Evolutionary conservation across 306 rosid species (phyloP).

Genomic region (Glycine soja): DNA sequence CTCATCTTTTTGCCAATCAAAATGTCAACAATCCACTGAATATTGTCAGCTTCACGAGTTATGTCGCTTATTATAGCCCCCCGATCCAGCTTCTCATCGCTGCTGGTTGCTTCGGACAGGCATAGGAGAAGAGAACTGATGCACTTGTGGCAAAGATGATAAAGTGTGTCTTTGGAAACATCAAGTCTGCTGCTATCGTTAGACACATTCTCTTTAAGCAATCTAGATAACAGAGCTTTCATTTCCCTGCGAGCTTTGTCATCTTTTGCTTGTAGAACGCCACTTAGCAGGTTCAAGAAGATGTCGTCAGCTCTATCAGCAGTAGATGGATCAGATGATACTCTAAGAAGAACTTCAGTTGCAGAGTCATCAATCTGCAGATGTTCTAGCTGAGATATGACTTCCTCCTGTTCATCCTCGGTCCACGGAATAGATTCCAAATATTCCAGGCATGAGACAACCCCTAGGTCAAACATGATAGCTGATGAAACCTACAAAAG

Average conservation of each 20-base stretch:
- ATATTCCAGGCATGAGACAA: slow-evolving; percentile 73
- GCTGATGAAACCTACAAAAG: slow-evolving; percentile 80
- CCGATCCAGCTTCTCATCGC: slow-evolving; percentile 56
- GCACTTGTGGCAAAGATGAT: slow-evolving; percentile 76
- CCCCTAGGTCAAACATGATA: slow-evolving; percentile 82
- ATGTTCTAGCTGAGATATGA: slow-evolving; percentile 63
- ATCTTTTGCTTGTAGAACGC: slow-evolving; percentile 89
- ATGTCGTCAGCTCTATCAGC: slow-evolving; percentile 64
- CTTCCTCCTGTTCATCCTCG: slow-evolving; percentile 76
- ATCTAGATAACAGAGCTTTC: slow-evolving; percentile 70
- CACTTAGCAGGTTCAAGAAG: slow-evolving; percentile 58
- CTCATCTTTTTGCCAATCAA: slow-evolving; percentile 70
- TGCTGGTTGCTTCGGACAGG: slow-evolving; percentile 67
- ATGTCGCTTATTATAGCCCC: slow-evolving; percentile 77
- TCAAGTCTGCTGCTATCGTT: slow-evolving; percentile 60
- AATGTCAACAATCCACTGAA: slow-evolving; percentile 89
- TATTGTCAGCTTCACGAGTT: slow-evolving; percentile 85
- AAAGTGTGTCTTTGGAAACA: slow-evolving; percentile 78
- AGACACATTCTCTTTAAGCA: slow-evolving; percentile 69
- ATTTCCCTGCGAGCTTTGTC: slow-evolving; percentile 89
- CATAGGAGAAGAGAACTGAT: slow-evolving; percentile 70
- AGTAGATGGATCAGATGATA: slow-evolving; percentile 68
- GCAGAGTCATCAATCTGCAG: slow-evolving; percentile 67
- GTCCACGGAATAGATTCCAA: slow-evolving; percentile 94
- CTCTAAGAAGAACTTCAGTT: slow-evolving; percentile 66